Evolutionary conservation across 805 yeast species (phyloP).

Genomic region (Suhomyces canberraensis): DNA sequence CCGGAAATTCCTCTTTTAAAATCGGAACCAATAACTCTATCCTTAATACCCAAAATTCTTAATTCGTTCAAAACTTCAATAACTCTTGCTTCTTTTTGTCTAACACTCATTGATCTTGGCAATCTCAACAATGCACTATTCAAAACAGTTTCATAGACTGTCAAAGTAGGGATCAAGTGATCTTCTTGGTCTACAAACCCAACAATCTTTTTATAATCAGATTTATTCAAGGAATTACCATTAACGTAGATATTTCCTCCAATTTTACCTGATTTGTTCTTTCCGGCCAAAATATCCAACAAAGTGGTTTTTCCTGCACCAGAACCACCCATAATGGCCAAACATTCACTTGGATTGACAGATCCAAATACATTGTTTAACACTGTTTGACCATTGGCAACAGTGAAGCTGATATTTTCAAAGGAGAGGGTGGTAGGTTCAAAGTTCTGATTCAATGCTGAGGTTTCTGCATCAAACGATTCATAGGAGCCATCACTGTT

Average conservation of each 20-base stretch:
- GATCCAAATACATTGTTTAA: constrained; percentile 67
- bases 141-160: constrained; percentile 93
- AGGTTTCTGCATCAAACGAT: constrained; percentile 25
- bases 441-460: constrained; percentile 50
- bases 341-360: constrained; percentile 81
- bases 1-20: constrained; percentile 90
- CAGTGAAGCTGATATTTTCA: constrained; percentile 62
- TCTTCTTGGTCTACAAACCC: constrained; percentile 98
- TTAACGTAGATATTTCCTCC: constrained; percentile 72
- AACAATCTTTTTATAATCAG: constrained; percentile 60
- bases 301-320: constrained; percentile 98
- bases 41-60: constrained; percentile 78
- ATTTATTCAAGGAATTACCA: constrained; percentile 50
- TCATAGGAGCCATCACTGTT: constrained; percentile 26
- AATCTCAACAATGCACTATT: constrained; percentile 86
- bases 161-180: constrained; percentile 81
- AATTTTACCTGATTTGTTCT: constrained; percentile 71
- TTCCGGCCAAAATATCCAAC: constrained; percentile 86
- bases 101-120: constrained; percentile 74
- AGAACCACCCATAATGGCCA: constrained; percentile 98
- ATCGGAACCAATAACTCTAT: constrained; percentile 83
- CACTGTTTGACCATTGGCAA: constrained; percentile 47
- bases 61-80: constrained; percentile 81
- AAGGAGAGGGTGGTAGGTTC: constrained; percentile 74
- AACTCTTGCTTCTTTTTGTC: constrained; percentile 74